Evolutionary conservation across 23 red algal genomes (phyloP).

Genomic region (Agarophyton chilense): DNA sequence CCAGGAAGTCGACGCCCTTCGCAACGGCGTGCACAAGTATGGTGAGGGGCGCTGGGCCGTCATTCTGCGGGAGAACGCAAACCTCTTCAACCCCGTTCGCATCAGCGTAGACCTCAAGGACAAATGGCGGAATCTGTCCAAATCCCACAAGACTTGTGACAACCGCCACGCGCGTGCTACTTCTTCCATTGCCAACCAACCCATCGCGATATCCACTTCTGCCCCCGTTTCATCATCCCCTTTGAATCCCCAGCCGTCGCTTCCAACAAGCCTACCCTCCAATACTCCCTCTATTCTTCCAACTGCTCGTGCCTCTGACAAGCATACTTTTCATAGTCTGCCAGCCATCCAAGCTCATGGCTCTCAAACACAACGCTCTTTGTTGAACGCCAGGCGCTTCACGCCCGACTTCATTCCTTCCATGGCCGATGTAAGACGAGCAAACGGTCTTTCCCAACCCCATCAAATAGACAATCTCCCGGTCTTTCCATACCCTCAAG

Average conservation of each 20-base stretch:
- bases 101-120: conserved; percentile 64
- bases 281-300: neutral
- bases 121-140: conserved; percentile 62
- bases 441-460: neutral
- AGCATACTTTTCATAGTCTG: neutral
- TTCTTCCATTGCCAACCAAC: neutral
- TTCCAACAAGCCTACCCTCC: neutral
- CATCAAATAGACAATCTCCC: neutral
- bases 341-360: neutral
- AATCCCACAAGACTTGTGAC: conserved; percentile 1
- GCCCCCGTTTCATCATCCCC: neutral
- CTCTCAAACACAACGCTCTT: neutral
- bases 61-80: conserved; percentile 51
- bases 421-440: neutral
- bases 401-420: neutral
- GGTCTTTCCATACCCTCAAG: neutral
- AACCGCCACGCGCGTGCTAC: neutral
- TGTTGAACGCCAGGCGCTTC: neutral
- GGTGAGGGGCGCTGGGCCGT: conserved; percentile 62
- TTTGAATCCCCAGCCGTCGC: neutral
- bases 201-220: neutral
- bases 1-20: conserved; percentile 45
- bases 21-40: conserved; percentile 21
- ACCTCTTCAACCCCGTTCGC: conserved; percentile 20
- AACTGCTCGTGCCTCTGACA: neutral